phyloP scores from a whole-genome alignment of 257 asterid species.

The Orobanche coerulescens region DNA sequence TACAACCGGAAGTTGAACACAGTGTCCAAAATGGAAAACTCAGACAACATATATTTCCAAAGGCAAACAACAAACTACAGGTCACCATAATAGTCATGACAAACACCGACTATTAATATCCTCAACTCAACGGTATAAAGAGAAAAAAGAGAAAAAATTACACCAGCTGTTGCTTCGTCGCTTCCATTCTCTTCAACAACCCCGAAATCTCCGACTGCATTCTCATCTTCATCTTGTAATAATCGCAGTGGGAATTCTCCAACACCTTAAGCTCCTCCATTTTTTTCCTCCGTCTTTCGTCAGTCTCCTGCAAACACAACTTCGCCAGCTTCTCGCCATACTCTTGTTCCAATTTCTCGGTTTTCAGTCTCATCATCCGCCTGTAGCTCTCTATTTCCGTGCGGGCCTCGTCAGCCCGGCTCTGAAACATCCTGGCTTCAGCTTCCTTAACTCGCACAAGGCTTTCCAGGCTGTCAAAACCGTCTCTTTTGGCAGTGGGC shows the following conservation, averaged over 20 bases:
- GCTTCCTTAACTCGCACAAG: slow-evolving; percentile 74
- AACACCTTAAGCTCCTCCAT: slow-evolving; percentile 63
- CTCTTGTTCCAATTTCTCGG: slow-evolving; percentile 58
- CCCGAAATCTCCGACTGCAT: slow-evolving; percentile 87
- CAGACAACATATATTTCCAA: not conserved
- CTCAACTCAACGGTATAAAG: not conserved
- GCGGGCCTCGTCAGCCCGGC: slow-evolving; percentile 69
- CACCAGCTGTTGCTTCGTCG: slow-evolving; percentile 66
- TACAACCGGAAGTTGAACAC: slow-evolving; percentile 1
- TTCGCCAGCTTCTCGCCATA: slow-evolving; percentile 50
- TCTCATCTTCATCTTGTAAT: slow-evolving; percentile 77
- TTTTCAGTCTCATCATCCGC: slow-evolving; percentile 46
- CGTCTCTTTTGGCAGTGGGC: slow-evolving; percentile 45
- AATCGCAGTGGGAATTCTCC: slow-evolving; percentile 71
- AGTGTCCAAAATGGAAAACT: not conserved
- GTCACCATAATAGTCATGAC: not conserved
- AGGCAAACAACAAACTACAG: slow-evolving; percentile 2
- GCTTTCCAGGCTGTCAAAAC: slow-evolving; percentile 68
- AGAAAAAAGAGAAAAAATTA: slow-evolving; percentile 12
- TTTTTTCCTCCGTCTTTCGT: slow-evolving; percentile 59
- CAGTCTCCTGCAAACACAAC: slow-evolving; percentile 54
- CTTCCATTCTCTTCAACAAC: slow-evolving; percentile 86
- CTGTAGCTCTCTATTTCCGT: slow-evolving; percentile 57
- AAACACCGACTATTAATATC: not conserved
- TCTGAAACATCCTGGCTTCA: slow-evolving; percentile 83